Conservation (phyloP, 176 grass and related monocot genomes). For the Oryza rufipogon region DNA sequence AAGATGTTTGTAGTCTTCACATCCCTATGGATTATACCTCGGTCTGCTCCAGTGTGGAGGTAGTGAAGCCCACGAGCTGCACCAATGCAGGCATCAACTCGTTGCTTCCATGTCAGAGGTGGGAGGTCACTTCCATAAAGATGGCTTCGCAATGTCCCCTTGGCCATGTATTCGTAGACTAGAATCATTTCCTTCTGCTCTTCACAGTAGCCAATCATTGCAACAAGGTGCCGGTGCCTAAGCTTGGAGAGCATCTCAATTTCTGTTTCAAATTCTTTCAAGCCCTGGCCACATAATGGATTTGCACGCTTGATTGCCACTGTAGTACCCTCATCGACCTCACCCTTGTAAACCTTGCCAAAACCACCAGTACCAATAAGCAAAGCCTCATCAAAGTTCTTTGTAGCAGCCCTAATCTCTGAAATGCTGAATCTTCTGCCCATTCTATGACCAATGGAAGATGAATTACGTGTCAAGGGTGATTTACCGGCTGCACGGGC, state of each 20-base stretch:
- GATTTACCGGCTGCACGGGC: constrained; percentile 54
- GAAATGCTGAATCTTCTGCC: constrained; percentile 74
- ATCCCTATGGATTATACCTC: constrained; percentile 92
- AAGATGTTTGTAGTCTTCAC: constrained; percentile 97
- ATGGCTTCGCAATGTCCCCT: constrained; percentile 90
- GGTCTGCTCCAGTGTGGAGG: constrained; percentile 93
- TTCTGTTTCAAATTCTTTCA: constrained; percentile 95
- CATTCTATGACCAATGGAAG: constrained; percentile 58
- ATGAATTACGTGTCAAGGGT: constrained; percentile 43
- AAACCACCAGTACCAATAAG: constrained; percentile 89
- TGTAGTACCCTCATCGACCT: constrained; percentile 60
- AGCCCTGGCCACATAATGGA: constrained; percentile 72
- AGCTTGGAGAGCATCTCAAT: constrained; percentile 97
- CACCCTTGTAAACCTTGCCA: constrained; percentile 92
- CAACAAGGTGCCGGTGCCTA: constrained; percentile 92
- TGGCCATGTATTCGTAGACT: constrained; percentile 97
- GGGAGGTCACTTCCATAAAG: constrained; percentile 72
- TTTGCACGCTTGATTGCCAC: constrained; percentile 90
- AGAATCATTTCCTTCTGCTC: constrained; percentile 95
- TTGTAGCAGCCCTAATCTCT: constrained; percentile 82
- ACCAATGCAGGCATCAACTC: constrained; percentile 79
- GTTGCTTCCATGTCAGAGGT: constrained; percentile 84
- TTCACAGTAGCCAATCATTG: constrained; percentile 96
- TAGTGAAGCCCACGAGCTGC: constrained; percentile 89
- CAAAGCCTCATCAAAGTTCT: constrained; percentile 84